phyloP scores from a whole-genome alignment of 2,329 filamentous ascomycete species.

The Diaporthe ilicicola region DNA sequence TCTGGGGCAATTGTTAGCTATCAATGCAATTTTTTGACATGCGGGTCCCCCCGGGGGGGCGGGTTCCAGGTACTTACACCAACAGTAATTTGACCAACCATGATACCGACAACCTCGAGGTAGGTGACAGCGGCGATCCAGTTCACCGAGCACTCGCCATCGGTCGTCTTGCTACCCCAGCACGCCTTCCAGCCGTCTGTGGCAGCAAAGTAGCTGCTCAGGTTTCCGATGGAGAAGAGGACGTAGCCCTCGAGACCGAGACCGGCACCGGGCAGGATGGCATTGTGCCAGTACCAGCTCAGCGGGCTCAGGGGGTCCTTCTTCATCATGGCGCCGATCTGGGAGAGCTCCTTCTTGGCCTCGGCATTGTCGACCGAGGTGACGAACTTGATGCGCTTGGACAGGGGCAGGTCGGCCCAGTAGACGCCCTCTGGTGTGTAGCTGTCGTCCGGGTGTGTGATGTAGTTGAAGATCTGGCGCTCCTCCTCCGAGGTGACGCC shows the following conservation, averaged over 20 bases:
- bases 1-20: conserved; percentile 40
- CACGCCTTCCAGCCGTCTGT: conserved; percentile 73
- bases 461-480: conserved; percentile 74
- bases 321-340: conserved; percentile 83
- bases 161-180: conserved; percentile 69
- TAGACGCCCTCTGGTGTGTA: conserved; percentile 86
- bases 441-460: conserved; percentile 88
- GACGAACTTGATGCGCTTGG: conserved; percentile 79
- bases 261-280: conserved; percentile 90
- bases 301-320: conserved; percentile 84
- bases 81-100: conserved; percentile 89
- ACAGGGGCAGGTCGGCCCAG: conserved; percentile 86
- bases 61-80: conserved; percentile 71
- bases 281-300: conserved; percentile 88
- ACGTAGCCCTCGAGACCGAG: conserved; percentile 95
- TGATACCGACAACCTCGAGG: conserved; percentile 93
- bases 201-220: conserved; percentile 80
- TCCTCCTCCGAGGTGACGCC: conserved; percentile 54
- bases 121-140: conserved; percentile 90
- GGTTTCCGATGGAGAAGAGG: conserved; percentile 94
- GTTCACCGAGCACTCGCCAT: conserved; percentile 73
- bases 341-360: conserved; percentile 69
- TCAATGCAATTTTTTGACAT: too few species aligned
- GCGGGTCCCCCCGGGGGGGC: conserved; percentile 27
- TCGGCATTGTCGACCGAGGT: conserved; percentile 76